Conservation (phyloP, 2,329 filamentous ascomycete genomes). For the Fusarium multiceps region DNA sequence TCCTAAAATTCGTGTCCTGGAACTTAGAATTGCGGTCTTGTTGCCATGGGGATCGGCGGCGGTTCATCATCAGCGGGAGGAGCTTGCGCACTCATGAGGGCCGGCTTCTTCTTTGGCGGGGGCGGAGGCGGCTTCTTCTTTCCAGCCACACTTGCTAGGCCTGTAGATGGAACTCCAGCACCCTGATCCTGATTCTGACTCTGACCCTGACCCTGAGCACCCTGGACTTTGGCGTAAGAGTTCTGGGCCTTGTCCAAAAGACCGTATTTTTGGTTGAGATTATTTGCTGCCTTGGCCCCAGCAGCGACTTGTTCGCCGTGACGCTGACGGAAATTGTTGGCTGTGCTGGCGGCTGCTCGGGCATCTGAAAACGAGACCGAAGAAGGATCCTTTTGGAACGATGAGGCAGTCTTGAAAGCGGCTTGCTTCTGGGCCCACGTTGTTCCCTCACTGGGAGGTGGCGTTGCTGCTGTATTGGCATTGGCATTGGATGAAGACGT, state of each 20-base stretch:
- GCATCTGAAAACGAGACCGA: constrained; percentile 70
- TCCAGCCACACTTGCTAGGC: constrained; percentile 42
- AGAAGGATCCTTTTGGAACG: constrained; percentile 69
- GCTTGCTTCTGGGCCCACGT: constrained; percentile 74
- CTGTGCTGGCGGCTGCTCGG: constrained; percentile 67
- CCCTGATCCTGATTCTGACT: constrained; percentile 2
- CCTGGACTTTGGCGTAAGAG: constrained; percentile 37
- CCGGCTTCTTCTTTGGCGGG: constrained; percentile 64
- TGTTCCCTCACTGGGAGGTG: constrained; percentile 62
- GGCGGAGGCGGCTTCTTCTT: constrained; percentile 68
- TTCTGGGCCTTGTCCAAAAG: constrained; percentile 55
- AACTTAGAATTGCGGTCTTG: constrained; percentile 60
- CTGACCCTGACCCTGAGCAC: constrained; percentile 34
- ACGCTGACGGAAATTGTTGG: constrained; percentile 75
- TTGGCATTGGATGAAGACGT: constrained; percentile 44
- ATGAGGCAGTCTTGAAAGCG: constrained; percentile 69
- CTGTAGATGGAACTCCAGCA: constrained; percentile 19
- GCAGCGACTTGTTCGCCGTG: constrained; percentile 75
- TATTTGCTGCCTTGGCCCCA: constrained; percentile 67
- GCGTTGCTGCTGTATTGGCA: constrained; percentile 27
- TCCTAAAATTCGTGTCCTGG: neutral
- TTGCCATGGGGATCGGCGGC: constrained; percentile 65
- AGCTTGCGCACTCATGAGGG: constrained; percentile 44
- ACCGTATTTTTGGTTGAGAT: constrained; percentile 71
- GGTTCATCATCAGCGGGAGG: constrained; percentile 51